Evolutionary conservation across 1,139 yeast species (phyloP).

Genomic region (Lodderomyces theae): DNA sequence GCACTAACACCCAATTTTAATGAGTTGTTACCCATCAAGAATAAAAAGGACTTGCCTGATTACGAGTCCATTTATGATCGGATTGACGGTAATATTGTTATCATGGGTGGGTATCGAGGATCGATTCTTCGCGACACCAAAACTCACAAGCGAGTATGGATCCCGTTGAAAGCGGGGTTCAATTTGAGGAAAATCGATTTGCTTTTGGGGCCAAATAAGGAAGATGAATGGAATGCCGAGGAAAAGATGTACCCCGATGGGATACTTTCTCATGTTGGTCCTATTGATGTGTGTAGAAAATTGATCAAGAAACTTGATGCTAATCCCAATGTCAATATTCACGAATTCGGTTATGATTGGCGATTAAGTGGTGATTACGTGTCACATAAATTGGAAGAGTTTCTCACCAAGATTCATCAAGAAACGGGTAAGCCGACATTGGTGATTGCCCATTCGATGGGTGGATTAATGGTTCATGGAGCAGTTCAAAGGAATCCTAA

Average conservation of each 20-base stretch:
- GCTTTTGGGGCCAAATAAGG: constrained; percentile 65
- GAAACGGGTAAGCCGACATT: constrained; percentile 54
- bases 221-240: constrained; percentile 56
- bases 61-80: constrained; percentile 38
- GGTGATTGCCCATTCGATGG: constrained; percentile 90
- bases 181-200: constrained; percentile 68
- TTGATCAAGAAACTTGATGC: constrained; percentile 52
- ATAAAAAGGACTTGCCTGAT: constrained; percentile 25
- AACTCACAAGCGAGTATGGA: constrained; percentile 73
- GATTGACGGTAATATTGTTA: constrained; percentile 71
- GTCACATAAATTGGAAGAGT: constrained; percentile 47
- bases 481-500: constrained; percentile 68
- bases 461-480: constrained; percentile 81
- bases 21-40: constrained; percentile 29
- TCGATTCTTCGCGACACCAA: constrained; percentile 66
- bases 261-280: constrained; percentile 78
- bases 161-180: constrained; percentile 83
- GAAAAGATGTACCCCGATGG: constrained; percentile 68
- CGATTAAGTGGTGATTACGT: constrained; percentile 61
- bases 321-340: constrained; percentile 62
- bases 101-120: constrained; percentile 89
- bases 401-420: constrained; percentile 41
- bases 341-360: constrained; percentile 91
- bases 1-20: constrained; percentile 50
- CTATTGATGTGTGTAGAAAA: constrained; percentile 72